Percentiles rank a stretch among this genome's conserved stretches.
These are phyloP conservation scores for Collariella sp. DNA, from an alignment of 495 filamentous ascomycete species.

Conservation along the genomic window DNA sequence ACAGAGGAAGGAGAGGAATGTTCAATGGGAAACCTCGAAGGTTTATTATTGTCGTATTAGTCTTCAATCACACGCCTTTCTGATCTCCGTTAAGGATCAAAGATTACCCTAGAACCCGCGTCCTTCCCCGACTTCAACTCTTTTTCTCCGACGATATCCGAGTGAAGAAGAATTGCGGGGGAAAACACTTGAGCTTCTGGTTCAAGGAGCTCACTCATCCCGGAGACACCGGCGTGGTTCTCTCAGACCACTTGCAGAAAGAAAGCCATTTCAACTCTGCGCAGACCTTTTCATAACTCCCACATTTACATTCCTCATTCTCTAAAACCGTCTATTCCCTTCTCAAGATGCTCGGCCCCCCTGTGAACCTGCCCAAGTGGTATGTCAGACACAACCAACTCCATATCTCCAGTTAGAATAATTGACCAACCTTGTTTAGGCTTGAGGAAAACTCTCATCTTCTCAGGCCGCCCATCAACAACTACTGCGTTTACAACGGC, in stretches of 20 bases:
- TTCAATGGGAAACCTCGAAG: background rate
- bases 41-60: too few relatives aligned
- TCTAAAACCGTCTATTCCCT: background rate
- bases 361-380: conserved; percentile 83
- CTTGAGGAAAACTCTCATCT: conserved; percentile 87
- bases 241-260: background rate
- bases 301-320: background rate
- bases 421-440: conserved; percentile 46
- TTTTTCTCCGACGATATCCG: background rate
- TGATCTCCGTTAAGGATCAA: background rate
- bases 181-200: background rate
- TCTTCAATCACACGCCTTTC: too few relatives aligned
- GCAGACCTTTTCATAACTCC: background rate
- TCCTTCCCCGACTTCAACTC: background rate
- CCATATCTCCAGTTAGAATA: conserved; percentile 12
- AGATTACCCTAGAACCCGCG: background rate
- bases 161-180: background rate
- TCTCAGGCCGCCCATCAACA: conserved; percentile 91
- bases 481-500: conserved; percentile 88
- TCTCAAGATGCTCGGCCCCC: conserved; percentile 39
- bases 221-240: background rate
- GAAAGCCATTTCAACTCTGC: background rate
- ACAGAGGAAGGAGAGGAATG: background rate
- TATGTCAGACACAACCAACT: conserved; percentile 26
- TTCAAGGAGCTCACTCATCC: background rate